Conservation (phyloP, 129 eudicot species). For the Ambrosia trifida region DNA sequence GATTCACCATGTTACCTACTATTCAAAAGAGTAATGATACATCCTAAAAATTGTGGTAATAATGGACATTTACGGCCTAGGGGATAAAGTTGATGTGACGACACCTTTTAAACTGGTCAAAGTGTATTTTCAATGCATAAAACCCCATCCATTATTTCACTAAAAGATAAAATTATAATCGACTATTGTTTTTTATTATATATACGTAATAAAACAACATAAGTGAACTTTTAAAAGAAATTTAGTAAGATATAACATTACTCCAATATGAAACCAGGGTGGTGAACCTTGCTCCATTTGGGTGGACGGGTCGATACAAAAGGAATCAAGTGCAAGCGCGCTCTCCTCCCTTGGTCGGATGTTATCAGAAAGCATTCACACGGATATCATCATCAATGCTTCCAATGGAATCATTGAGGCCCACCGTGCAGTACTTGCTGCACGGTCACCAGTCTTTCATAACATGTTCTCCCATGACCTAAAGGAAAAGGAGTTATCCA, state of each 20-base stretch:
- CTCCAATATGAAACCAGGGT: slow-evolving; percentile 34
- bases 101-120: not conserved
- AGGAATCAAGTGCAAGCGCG: slow-evolving; percentile 51
- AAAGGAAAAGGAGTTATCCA: slow-evolving; percentile 65
- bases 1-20: not conserved
- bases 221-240: not conserved
- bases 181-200: no score
- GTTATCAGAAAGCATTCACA: slow-evolving; percentile 72
- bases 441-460: slow-evolving; percentile 73
- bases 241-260: not conserved
- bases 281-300: slow-evolving; percentile 74
- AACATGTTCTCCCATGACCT: slow-evolving; percentile 83
- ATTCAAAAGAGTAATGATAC: not conserved
- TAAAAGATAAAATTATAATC: no score
- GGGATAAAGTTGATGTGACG: no score
- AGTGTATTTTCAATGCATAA: not conserved
- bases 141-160: not conserved
- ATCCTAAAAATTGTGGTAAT: not conserved
- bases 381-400: slow-evolving; percentile 61
- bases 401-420: slow-evolving; percentile 64
- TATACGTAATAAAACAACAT: no score
- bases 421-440: slow-evolving; percentile 77
- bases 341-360: slow-evolving; percentile 58
- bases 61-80: not conserved
- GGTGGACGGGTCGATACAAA: slow-evolving; percentile 46